Evolutionary conservation across 2,329 filamentous ascomycete species (phyloP), one percentile per base, ranked within the genome.

Genomic region (Claviceps pazoutovae): DNA sequence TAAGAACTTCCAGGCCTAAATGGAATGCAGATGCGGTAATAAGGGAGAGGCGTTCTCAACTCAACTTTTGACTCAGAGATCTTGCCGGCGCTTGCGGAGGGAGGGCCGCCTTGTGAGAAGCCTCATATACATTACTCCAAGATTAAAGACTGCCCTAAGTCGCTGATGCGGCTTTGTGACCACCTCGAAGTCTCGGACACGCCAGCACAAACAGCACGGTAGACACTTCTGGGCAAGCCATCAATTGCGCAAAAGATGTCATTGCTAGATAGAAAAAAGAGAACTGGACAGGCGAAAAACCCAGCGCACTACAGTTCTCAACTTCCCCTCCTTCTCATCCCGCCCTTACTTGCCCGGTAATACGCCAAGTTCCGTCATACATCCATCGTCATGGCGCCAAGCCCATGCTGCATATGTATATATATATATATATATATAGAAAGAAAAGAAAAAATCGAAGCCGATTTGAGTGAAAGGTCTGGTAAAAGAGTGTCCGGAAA

Each of bases 331-430:
- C 49, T 46, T 53, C 54, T 36, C 42, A 53, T 50, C 48, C 44
- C 38, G 38, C 51, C 47, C 49, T 50, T 45, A 44, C 49, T 46
- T 54, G 26, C 9, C 19, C 47, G 42, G 19, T 45, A 48, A 47
- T 52, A 43, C 46, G 51, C 38, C 41, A 56, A 34, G 52, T 53
- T 23, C 54, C 53, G 44, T 53, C 41, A 56, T 53, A 51, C 46
- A 51, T 53, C 53, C 54, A 57, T 58, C 53, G 43, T 53, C 34
- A 49, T 48, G 54, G 53, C 43, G 49, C 57, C 54, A 55, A 50
- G 43, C 51, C 55, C 56, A 53, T 54, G 48, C 42, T 49, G n/a
- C 19, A 49, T 37, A 44, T 37, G 11, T 34, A 34, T 42, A 13
- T 46, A 51, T 43, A 44, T 36, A 16, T 36, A 16, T 30, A 11